Evolutionary conservation across 177 flowering plant species (phyloP), one percentile per base, ranked within the genome.

Genomic region (Tripterygium wilfordii): DNA sequence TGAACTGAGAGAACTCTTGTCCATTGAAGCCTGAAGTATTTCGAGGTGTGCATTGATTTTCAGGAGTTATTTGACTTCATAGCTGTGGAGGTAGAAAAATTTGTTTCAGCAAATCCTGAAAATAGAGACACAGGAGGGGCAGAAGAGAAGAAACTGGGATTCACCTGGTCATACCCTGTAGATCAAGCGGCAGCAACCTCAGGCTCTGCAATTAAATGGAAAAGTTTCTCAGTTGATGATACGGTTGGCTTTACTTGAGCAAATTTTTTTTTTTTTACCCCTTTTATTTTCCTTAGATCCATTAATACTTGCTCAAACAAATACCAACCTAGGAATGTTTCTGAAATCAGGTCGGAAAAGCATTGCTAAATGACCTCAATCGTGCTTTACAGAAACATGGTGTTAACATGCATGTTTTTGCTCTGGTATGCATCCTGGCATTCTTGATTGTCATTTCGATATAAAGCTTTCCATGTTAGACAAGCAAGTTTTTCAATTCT

Each of bases 31-130:
- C n/a, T n/a, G n/a, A n/a, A n/a, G n/a, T n/a, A n/a, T n/a, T n/a
- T n/a, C n/a, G n/a, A n/a, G n/a, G n/a, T n/a, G n/a, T 30, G 12
- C 12, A 12, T 41, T 24, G 22, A 10, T 41, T 38, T 61, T 18
- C 67, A 83, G 86, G 86, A 73, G 45, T 41, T 83, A 31, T 71
- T 65, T 22, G 65, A 80, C 9, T 70, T 17, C 35, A 65, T 83
- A 36, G 78, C 86, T 5, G 18, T 31, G 54, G 72, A 68, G 48
- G 36, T 83, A 8, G 75, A 63, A 20, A 65, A 57, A 36, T 83
- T 78, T 35, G 36, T 64, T 6, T 42, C 66, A 1, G 37, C 16
- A 37, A 51, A 51, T 26, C 51, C 41, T 15, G 22, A 38, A 38
- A 60, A 27, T 1, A 22, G 28, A 30, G 27, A 16, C 3, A 15